Evolutionary conservation across 768 basidiomycete species (phyloP), one percentile per base, ranked within the genome.

Genomic region (Tricholomella constricta): DNA sequence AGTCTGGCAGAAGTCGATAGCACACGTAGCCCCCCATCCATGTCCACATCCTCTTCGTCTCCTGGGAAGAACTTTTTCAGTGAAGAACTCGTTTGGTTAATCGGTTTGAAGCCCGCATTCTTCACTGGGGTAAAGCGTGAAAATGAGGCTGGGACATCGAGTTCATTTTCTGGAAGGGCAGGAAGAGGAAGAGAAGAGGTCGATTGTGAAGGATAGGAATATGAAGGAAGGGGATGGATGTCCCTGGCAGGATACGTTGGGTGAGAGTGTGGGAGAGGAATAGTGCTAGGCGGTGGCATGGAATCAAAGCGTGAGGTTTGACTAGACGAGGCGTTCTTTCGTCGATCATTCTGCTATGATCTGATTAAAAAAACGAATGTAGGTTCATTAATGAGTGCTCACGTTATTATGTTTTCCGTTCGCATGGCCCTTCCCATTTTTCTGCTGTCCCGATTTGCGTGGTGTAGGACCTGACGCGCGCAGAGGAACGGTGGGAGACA

Each of bases 21-120:
- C 17, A 15, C 36, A 10, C 19, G 42, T 12, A 37, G 54, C 56
- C 42, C 37, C 67, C 62, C n/a, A 65, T 54, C 26, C 64, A 65
- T 61, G 27, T 78, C 75, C 58, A 81, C 77, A 31, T 89, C 88
- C 17, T 89, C 88, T 19, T 92, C 90, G 45, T 92, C 90, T 1
- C 80, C 82, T 19, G 91, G 91, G 65, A 94, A 94, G 70, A 94
- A 94, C 61, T 77, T 80, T 66, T 86, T 88, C 42, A 94, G 73
- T 15, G 85, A 80, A 29, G 80, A 78, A 61, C 71, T 78, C 50
- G 70, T 53, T 56, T 79, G 75, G 6, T 77, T 80, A 22, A 90
- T 87, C 4, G 89, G 87, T 61, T 81, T 88, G 69, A 89, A 88
- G 11, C 85, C 83, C 2, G 76, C 64, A 51, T 75, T 71, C 64